Percentiles rank a stretch among this genome's conserved stretches.
Evolutionary conservation across 2,329 filamentous ascomycete species (phyloP).

Genomic region (Ophiostoma ulmi): DNA sequence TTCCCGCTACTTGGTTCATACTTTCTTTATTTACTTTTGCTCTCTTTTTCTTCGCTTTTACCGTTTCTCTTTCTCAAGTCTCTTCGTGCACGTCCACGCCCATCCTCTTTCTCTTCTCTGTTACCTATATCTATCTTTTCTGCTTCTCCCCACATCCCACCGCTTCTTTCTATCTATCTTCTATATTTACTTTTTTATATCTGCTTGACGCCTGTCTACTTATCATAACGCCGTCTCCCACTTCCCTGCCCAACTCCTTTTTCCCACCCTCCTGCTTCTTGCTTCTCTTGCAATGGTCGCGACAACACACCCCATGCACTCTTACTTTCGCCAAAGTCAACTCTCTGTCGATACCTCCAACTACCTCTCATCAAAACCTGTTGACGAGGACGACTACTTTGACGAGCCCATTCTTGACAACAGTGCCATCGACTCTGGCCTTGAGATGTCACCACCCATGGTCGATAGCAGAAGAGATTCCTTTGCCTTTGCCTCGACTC

Average conservation of each 20-base stretch:
- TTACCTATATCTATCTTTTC: constrained; percentile 12
- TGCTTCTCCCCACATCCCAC: constrained; percentile 8
- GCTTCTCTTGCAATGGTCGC: constrained; percentile 43
- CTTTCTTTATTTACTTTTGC: constrained; percentile 5
- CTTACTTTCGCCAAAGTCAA: constrained; percentile 47
- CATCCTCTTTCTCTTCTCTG: background rate
- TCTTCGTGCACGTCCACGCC: background rate
- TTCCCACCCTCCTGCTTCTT: background rate
- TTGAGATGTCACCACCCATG: constrained; percentile 61
- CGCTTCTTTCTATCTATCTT: constrained; percentile 2
- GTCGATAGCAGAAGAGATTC: constrained; percentile 59
- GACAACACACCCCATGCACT: constrained; percentile 47
- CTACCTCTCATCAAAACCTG: constrained; percentile 47
- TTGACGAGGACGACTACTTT: constrained; percentile 57
- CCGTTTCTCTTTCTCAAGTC: background rate
- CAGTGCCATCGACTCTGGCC: constrained; percentile 53
- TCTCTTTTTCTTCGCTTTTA: background rate
- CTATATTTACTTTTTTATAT: background rate
- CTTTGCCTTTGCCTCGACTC: constrained; percentile 51
- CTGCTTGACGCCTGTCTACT: constrained; percentile 9
- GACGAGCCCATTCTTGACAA: constrained; percentile 59
- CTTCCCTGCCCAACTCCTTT: constrained; percentile 5
- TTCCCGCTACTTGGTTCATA: background rate
- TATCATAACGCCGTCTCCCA: constrained; percentile 2
- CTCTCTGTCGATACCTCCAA: constrained; percentile 48